These are phyloP conservation scores for Sugiyamaella valdiviana DNA, from an alignment of 805 yeast genomes.

Conservation along the genomic window DNA sequence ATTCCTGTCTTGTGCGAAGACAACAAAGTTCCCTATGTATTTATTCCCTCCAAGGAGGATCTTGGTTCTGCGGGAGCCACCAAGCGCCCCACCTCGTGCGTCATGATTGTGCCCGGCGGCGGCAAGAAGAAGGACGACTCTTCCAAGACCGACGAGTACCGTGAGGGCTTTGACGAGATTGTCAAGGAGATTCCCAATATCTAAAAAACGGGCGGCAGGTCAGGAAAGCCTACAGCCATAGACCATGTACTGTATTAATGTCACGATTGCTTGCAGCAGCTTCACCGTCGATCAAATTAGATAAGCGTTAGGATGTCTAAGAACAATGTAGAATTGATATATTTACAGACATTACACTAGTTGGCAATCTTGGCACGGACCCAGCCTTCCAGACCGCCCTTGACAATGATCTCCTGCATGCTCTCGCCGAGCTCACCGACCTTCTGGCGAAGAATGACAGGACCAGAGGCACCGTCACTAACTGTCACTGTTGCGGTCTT, in stretches of 20 bases:
- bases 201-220: slow-evolving; percentile 14
- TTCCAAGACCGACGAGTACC: slow-evolving; percentile 76
- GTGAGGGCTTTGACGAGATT: slow-evolving; percentile 86
- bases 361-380: slow-evolving; percentile 48
- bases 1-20: slow-evolving; percentile 98
- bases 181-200: slow-evolving; percentile 69
- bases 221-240: not conserved
- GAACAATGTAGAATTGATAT: no score
- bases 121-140: slow-evolving; percentile 60
- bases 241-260: not conserved
- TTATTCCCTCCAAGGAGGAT: slow-evolving; percentile 96
- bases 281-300: no score
- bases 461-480: slow-evolving; percentile 49
- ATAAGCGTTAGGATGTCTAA: no score
- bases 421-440: slow-evolving; percentile 95
- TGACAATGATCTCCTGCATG: slow-evolving; percentile 91
- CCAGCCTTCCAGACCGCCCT: slow-evolving; percentile 99
- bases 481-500: slow-evolving; percentile 76
- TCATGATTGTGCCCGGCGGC: slow-evolving; percentile 95
- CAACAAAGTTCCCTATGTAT: slow-evolving; percentile 79
- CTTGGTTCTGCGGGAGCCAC: slow-evolving; percentile 99
- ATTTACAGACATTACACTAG: not conserved
- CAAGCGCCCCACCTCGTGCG: slow-evolving; percentile 97
- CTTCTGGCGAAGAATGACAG: slow-evolving; percentile 65
- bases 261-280: no score